Conservation (phyloP, 306 rosid genomes). For the Coriaria nepalensis region DNA sequence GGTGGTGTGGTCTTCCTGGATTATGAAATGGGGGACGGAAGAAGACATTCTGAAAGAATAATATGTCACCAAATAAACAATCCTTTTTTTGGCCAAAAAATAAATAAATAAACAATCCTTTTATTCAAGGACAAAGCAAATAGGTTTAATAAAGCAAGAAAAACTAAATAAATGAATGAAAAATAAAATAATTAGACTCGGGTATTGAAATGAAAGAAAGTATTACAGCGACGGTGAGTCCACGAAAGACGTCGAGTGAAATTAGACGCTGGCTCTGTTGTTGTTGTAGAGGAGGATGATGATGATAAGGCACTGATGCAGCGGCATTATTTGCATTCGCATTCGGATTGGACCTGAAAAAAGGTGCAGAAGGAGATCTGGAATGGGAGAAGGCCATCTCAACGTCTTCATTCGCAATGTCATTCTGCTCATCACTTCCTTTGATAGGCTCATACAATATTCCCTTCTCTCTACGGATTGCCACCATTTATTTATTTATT, state of each 20-base stretch:
- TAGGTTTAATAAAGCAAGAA: too few species aligned
- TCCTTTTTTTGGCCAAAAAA: too few species aligned
- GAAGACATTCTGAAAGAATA: too few species aligned
- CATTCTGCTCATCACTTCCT: conserved; percentile 8
- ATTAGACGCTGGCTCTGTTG: conserved; percentile 39
- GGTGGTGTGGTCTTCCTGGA: too few species aligned
- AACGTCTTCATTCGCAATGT: conserved; percentile 24
- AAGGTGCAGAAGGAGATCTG: conserved; percentile 16
- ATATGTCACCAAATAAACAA: too few species aligned
- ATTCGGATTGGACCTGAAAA: conserved; percentile 6
- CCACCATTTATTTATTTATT: too few species aligned
- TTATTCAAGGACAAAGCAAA: too few species aligned
- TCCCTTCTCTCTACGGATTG: conserved; percentile 10
- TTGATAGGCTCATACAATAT: conserved; percentile 19
- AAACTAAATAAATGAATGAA: neutral
- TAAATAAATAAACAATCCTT: too few species aligned
- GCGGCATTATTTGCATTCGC: neutral
- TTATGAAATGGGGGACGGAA: too few species aligned
- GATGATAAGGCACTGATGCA: too few species aligned
- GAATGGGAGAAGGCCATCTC: conserved; percentile 47
- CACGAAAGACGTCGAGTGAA: conserved; percentile 92
- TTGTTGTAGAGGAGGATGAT: conserved; percentile 8
- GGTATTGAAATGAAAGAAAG: neutral
- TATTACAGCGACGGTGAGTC: conserved; percentile 80
- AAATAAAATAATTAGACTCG: too few species aligned